phyloP scores from a whole-genome alignment of 164 flowering plant species.

The Brasenia schreberi region DNA sequence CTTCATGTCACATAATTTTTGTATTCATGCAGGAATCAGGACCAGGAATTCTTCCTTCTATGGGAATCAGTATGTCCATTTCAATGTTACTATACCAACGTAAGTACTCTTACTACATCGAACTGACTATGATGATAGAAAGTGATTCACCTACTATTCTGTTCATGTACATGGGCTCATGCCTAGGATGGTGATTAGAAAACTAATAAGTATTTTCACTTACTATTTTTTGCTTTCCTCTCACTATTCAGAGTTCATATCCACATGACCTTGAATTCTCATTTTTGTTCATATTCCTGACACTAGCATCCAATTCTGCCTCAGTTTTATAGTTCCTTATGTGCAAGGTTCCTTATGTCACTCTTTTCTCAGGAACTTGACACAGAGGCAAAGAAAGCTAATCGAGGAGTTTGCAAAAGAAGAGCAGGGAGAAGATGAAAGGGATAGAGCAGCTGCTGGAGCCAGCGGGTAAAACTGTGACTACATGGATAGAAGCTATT shows the following conservation, averaged over 20 bases:
- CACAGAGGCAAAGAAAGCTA: conserved; percentile 59
- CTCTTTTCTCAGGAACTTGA: conserved; percentile 43
- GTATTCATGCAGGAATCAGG: conserved; percentile 54
- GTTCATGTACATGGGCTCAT: no score
- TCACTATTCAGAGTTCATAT: no score
- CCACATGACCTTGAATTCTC: no score
- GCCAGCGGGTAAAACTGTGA: conserved; percentile 30
- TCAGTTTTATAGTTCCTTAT: no score
- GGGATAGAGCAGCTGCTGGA: conserved; percentile 44
- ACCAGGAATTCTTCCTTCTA: conserved; percentile 35
- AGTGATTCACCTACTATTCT: background rate
- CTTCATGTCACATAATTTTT: background rate
- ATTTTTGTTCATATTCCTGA: no score
- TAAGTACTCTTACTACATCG: conserved; percentile 21
- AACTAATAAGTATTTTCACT: background rate
- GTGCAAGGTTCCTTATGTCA: no score
- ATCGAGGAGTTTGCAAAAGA: conserved; percentile 90
- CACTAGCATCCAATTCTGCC: no score
- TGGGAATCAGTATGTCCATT: conserved; percentile 91
- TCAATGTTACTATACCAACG: conserved; percentile 87
- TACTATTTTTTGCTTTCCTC: background rate
- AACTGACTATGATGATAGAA: background rate
- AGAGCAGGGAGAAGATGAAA: conserved; percentile 59
- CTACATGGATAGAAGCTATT: background rate
- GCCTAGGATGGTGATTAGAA: no score